Evolutionary conservation across 768 basidiomycete genomes (phyloP), one percentile per base, ranked within the genome.

Genomic region (Lentinula lateritia): DNA sequence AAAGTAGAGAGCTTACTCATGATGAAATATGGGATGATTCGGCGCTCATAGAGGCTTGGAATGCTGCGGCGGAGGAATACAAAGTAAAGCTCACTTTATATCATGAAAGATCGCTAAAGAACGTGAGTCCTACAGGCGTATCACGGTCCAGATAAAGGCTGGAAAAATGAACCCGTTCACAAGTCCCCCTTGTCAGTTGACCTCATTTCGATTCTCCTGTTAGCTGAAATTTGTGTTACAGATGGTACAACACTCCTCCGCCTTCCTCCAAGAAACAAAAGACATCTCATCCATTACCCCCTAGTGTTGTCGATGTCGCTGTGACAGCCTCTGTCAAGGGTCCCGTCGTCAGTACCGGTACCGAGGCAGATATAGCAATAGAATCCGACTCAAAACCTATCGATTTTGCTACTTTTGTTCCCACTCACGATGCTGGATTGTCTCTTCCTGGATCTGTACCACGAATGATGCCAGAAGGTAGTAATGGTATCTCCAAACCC

Each of bases 21-120:
- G 82, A 86, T 52, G 91, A 93, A 67, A 85, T 92, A 41, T 93
- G 92, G 92, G 92, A 93, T 65, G 92, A 93, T 70, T 88, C 89
- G 39, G 89, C 88, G 4, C 80, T 93, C 64, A 82, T 93, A 50
- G 80, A 89, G 57, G 92, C 92, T 18, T 93, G 92, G 92, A 82
- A 93, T 70, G 87, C 91, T 62, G 92, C 92, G 16, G 84, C 80
- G 64, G 89, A 89, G 61, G 92, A 93, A 70, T 93, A 92, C 66
- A 80, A 89, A 75, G 85, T 85, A 64, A 52, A 73, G 72, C 15
- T 52, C 55, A 6, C 2, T 20, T 20, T 36, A 18, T 9, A 28
- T 5, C 20, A n/a, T 45, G 6, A 23, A 38, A 18, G 3, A 5
- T 52, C 6, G 12, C 38, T 36, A n/a, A 9, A 62, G 65, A 45